Base-by-base conservation (phyloP, 345 rosid species). In the Punica granatum region DNA sequence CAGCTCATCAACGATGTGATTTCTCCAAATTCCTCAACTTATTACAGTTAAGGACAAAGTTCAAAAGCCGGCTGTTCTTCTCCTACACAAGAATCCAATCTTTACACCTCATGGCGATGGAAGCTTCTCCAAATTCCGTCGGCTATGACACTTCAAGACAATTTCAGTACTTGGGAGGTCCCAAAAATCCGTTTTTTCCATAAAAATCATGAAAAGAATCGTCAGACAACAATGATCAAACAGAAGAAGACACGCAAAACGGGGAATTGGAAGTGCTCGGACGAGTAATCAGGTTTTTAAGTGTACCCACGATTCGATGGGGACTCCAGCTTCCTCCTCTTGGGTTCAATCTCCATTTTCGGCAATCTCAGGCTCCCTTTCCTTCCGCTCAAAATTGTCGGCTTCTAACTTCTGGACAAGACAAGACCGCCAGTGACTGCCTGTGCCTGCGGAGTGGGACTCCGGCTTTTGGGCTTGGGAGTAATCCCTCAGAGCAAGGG, bases 241-340 rank as follows among this genome's bases (percentile, higher is more conserved):
- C n/a, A n/a, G n/a, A n/a, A n/a, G n/a, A n/a, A n/a, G n/a, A n/a
- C n/a, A n/a, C n/a, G n/a, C n/a, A n/a, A n/a, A n/a, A n/a, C n/a
- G n/a, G n/a, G n/a, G n/a, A n/a, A n/a, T n/a, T n/a, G n/a, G n/a
- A n/a, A n/a, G n/a, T n/a, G n/a, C n/a, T n/a, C n/a, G n/a, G n/a
- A n/a, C n/a, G n/a, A n/a, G n/a, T n/a, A n/a, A n/a, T n/a, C n/a
- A n/a, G n/a, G n/a, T n/a, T n/a, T n/a, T n/a, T n/a, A n/a, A n/a
- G n/a, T n/a, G n/a, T n/a, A 36, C 48, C 67, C 63, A 33, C 66
- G 67, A 37, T 18, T 10, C 49, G 73, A 67, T 16, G 67, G 76
- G 8, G 69, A 70, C 14, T 56, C 42, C 63, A 71, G 60, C 37
- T 68, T 78, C 69, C 74, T 68, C 71, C 60, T 71, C 78, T 74